phyloP scores from a whole-genome alignment of 768 basidiomycete species.

The Mrakia blollopis region DNA sequence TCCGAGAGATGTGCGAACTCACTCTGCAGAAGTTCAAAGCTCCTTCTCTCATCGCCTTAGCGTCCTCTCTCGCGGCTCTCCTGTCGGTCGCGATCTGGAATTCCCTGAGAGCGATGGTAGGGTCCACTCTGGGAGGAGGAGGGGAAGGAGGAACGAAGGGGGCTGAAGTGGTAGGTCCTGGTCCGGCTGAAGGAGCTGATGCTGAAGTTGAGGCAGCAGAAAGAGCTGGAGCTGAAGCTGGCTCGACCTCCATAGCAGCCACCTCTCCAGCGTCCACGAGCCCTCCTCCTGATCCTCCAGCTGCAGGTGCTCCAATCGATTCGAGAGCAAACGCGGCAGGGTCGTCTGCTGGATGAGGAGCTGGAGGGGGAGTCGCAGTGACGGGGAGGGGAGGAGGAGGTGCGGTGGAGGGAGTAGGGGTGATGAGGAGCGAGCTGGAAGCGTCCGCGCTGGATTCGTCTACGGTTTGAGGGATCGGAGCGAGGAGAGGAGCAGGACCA shows the following conservation, averaged over 20 bases:
- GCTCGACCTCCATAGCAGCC: neutral
- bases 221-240: neutral
- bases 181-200: no score
- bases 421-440: slow-evolving; percentile 13
- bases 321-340: neutral
- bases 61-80: neutral
- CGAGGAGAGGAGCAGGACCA: neutral
- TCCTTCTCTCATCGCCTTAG: neutral
- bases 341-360: neutral
- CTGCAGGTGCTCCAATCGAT: neutral
- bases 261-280: neutral
- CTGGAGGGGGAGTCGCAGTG: neutral
- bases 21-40: neutral
- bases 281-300: neutral
- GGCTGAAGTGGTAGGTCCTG: neutral
- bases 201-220: neutral
- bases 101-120: neutral
- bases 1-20: no score
- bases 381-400: slow-evolving; percentile 2
- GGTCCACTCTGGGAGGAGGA: neutral
- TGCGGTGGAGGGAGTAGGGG: neutral
- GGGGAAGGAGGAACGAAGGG: neutral
- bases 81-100: neutral
- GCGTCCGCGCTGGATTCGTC: neutral
- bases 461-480: neutral